Conservation (phyloP, 306 rosid genomes). For the Acacia confusa region DNA sequence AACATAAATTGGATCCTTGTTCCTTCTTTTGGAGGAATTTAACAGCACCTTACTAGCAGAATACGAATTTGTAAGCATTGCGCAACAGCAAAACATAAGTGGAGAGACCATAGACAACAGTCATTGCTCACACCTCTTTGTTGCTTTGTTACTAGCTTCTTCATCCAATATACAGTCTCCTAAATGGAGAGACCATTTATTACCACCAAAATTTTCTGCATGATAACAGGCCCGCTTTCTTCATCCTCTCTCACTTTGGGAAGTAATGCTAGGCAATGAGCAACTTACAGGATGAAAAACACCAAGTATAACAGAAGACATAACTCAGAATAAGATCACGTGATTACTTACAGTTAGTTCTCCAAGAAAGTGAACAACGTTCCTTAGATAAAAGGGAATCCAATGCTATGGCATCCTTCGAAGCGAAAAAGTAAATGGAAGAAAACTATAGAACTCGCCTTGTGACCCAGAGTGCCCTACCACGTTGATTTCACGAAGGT, state of each 20-base stretch:
- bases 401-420: slow-evolving; percentile 21
- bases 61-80: slow-evolving; percentile 68
- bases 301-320: slow-evolving; percentile 30
- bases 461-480: background rate
- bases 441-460: background rate
- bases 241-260: slow-evolving; percentile 82
- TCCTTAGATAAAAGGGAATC: slow-evolving; percentile 12
- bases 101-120: slow-evolving; percentile 47
- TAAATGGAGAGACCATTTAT: slow-evolving; percentile 45
- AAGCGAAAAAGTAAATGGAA: background rate
- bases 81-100: slow-evolving; percentile 65
- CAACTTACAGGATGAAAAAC: slow-evolving; percentile 62
- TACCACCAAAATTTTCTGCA: slow-evolving; percentile 63
- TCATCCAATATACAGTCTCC: slow-evolving; percentile 49
- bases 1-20: slow-evolving; percentile 14
- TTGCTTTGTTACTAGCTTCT: slow-evolving; percentile 39
- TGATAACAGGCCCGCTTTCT: slow-evolving; percentile 74
- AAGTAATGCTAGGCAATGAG: slow-evolving; percentile 73
- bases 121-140: slow-evolving; percentile 49
- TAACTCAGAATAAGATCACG: slow-evolving; percentile 16
- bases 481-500: background rate
- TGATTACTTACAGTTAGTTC: background rate
- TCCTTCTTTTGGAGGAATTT: background rate
- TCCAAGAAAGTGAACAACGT: background rate
- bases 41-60: slow-evolving; percentile 62